A percentile compares a stretch with the other conserved stretches of the same genome.
Conservation (phyloP, 2,329 filamentous ascomycete species). For the Trichoderma endophyticum region DNA sequence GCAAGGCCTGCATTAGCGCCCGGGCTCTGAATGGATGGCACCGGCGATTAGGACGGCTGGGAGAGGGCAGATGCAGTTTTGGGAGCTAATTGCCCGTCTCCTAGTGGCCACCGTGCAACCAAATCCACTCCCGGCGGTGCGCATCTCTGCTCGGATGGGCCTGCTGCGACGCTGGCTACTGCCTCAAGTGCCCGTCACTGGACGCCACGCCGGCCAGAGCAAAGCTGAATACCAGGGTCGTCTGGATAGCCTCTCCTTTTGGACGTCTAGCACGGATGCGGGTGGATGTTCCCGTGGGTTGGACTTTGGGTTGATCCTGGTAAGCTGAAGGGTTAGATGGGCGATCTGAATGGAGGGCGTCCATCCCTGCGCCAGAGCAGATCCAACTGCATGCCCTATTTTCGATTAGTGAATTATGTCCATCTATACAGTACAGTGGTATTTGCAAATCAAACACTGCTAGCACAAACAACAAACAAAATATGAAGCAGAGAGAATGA, state of each 20-base stretch:
- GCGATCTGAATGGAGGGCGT: neutral
- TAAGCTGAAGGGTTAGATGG: neutral
- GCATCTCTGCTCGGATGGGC: neutral
- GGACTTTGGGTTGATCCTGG: neutral
- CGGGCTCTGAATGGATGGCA: neutral
- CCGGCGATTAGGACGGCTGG: constrained; percentile 12
- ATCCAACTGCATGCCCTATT: neutral
- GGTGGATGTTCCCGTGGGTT: neutral
- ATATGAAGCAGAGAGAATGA: neutral
- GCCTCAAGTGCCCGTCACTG: neutral
- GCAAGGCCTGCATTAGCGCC: constrained; percentile 22
- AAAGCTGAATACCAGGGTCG: constrained; percentile 16
- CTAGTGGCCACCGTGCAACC: constrained; percentile 12
- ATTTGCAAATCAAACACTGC: neutral
- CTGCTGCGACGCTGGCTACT: neutral
- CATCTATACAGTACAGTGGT: neutral
- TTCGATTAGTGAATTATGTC: neutral
- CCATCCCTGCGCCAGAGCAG: neutral
- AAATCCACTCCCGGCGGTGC: neutral
- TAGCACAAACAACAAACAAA: neutral
- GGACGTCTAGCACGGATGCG: neutral
- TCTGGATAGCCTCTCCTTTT: neutral
- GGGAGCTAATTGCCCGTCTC: neutral
- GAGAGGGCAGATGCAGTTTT: neutral
- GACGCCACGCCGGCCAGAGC: constrained; percentile 14